Base-by-base conservation (phyloP, 257 asterid genomes). In the Apocynum venetum region DNA sequence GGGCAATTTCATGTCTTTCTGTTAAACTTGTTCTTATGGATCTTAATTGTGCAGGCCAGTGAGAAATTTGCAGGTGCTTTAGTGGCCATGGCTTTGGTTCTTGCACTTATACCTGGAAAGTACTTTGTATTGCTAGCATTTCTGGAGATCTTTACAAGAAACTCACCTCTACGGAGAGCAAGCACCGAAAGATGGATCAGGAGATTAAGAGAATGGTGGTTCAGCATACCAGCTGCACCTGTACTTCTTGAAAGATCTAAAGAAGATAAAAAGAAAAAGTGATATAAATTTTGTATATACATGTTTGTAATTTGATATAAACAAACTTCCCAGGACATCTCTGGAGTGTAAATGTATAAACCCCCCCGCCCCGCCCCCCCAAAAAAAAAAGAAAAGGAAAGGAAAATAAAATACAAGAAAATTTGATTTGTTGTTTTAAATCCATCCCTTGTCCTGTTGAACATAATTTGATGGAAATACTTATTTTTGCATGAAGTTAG, bases 221-320 rank as follows among this genome's bases (percentile, higher is more conserved):
- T 89, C 79, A 95, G 98, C 86, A 86, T 95, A 79, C 98, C 98
- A 1, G 97, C 98, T 1, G 98, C 98, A 19, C 97, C 97, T 4
- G 98, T 93, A 46, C 43, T 82, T 80, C 90, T 93, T 67, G 90
- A 88, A 76, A 88, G 83, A 84, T 79, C 77, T 73, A 82, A 82
- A 77, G 97, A 91, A 72, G 94, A 89, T 77, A 93, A 87, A 80
- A 94, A 94, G 91, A 92, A 82, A 82, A 88, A 79, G 83, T 94
- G 82, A 89, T 52, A 44, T 75, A 51, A 9, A 25, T 1, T 4
- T 13, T 71, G 56, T 70, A 36, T 72, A 68, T 77, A 57, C 59
- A 19, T 20, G 6, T 31, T 36, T 67, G 56, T 55, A 8, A 44
- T 43, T 20, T 36, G 69, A 10, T 4, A 12, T 63, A 12, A 3